Percentiles rank a stretch among this genome's conserved stretches.
Conservation (phyloP, 2,329 filamentous ascomycete species). For the Penicillium sp. region DNA sequence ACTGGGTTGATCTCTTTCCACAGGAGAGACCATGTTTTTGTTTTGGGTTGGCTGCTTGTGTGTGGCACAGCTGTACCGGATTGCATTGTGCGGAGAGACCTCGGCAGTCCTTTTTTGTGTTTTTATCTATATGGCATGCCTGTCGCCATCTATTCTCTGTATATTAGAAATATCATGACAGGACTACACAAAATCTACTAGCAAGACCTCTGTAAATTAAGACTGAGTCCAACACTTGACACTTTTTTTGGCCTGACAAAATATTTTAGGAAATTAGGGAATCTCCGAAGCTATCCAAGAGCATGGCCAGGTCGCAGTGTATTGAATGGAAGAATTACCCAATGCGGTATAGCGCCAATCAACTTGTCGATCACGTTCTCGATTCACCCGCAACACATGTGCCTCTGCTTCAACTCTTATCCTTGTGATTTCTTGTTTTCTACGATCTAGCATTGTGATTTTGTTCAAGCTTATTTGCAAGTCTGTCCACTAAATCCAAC, state of each 20-base stretch:
- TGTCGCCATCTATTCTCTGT: slow-evolving; percentile 23
- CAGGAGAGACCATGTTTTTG: background rate
- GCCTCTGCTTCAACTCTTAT: slow-evolving; percentile 11
- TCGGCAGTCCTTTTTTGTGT: background rate
- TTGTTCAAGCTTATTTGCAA: slow-evolving; percentile 3
- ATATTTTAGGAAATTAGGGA: too few species aligned
- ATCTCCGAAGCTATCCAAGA: background rate
- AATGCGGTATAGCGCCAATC: slow-evolving; percentile 33
- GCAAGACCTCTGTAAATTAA: background rate
- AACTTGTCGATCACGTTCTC: slow-evolving; percentile 33
- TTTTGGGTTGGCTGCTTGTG: slow-evolving; percentile 2
- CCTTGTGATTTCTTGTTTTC: slow-evolving; percentile 9
- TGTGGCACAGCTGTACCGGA: slow-evolving; percentile 3
- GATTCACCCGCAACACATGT: slow-evolving; percentile 19
- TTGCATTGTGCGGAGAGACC: slow-evolving; percentile 1
- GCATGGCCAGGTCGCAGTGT: background rate
- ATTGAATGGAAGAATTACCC: slow-evolving; percentile 16
- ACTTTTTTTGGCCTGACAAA: too few species aligned
- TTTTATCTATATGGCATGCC: slow-evolving; percentile 9
- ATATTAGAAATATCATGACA: slow-evolving; percentile 19
- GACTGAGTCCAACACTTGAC: background rate
- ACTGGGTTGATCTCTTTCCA: slow-evolving; percentile 56
- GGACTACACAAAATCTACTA: background rate
- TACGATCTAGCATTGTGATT: slow-evolving; percentile 9
- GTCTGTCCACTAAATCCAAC: background rate